phyloP scores from a whole-genome alignment of 495 filamentous ascomycete genomes.

The Neurospora sp. region DNA sequence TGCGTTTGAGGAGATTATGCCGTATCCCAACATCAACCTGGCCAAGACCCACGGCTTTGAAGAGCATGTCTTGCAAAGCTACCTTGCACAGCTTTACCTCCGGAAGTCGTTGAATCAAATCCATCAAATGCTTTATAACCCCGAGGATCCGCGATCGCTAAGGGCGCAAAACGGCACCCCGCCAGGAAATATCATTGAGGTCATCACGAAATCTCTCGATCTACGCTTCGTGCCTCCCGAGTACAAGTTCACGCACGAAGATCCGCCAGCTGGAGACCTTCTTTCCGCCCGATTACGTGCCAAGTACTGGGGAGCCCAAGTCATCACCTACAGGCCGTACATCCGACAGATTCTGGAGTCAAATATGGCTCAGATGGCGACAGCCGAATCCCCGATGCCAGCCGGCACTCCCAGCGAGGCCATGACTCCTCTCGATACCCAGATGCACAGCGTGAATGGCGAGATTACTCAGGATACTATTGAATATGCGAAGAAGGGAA shows the following conservation, averaged over 20 bases:
- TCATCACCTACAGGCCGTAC: conserved; percentile 82
- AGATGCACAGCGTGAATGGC: conserved; percentile 4
- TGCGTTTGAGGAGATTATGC: conserved; percentile 57
- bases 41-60: conserved; percentile 33
- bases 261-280: conserved; percentile 63
- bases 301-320: conserved; percentile 87
- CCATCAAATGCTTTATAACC: conserved; percentile 70
- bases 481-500: conserved; percentile 44
- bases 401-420: conserved; percentile 10
- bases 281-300: conserved; percentile 77
- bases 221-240: conserved; percentile 28
- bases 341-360: conserved; percentile 53
- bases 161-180: not conserved
- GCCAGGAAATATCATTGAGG: conserved; percentile 33
- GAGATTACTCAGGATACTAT: conserved; percentile 41
- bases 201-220: conserved; percentile 38
- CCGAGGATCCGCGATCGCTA: conserved; percentile 24
- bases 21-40: conserved; percentile 44
- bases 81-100: conserved; percentile 76
- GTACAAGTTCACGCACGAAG: conserved; percentile 55
- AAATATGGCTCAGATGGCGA: conserved; percentile 24
- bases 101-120: conserved; percentile 77
- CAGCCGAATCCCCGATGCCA: conserved; percentile 15
- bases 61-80: conserved; percentile 60
- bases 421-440: conserved; percentile 5